Evolutionary conservation across 352 stramenopile genomes (phyloP).

Genomic region (Phytophthora capsici): DNA sequence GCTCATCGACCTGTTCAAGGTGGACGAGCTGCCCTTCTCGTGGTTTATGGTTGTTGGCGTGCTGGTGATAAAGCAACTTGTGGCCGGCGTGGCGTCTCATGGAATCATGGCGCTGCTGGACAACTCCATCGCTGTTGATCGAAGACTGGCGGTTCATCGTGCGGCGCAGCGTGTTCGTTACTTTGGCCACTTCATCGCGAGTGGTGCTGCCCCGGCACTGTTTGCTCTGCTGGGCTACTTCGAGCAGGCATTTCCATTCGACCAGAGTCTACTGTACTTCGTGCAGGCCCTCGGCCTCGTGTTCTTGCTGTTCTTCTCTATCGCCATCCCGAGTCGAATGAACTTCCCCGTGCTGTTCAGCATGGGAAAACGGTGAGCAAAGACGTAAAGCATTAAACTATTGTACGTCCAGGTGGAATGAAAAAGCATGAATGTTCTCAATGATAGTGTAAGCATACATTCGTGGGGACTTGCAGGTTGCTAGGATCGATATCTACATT

Average conservation of each 20-base stretch:
- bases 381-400: not conserved
- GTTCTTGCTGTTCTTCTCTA: constrained; percentile 80
- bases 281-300: constrained; percentile 67
- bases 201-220: constrained; percentile 53
- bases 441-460: constrained; percentile 46
- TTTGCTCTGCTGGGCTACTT: constrained; percentile 84
- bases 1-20: constrained; percentile 74
- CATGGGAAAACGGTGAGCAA: constrained; percentile 75
- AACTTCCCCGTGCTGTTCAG: constrained; percentile 85
- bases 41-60: constrained; percentile 66
- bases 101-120: constrained; percentile 73
- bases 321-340: constrained; percentile 78
- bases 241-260: constrained; percentile 74
- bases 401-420: constrained; percentile 8
- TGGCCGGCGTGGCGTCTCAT: constrained; percentile 64
- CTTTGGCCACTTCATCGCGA: constrained; percentile 59
- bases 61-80: constrained; percentile 70
- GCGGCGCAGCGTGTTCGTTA: constrained; percentile 71
- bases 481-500: constrained; percentile 51
- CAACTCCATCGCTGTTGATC: constrained; percentile 82
- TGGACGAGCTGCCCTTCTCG: constrained; percentile 67
- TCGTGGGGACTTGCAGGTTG: constrained; percentile 23
- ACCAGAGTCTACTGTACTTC: constrained; percentile 84
- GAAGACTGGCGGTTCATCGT: constrained; percentile 72
- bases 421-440: constrained; percentile 12